Evolutionary conservation across 805 yeast genomes (phyloP).

Genomic region (Torulaspora gathmanii): DNA sequence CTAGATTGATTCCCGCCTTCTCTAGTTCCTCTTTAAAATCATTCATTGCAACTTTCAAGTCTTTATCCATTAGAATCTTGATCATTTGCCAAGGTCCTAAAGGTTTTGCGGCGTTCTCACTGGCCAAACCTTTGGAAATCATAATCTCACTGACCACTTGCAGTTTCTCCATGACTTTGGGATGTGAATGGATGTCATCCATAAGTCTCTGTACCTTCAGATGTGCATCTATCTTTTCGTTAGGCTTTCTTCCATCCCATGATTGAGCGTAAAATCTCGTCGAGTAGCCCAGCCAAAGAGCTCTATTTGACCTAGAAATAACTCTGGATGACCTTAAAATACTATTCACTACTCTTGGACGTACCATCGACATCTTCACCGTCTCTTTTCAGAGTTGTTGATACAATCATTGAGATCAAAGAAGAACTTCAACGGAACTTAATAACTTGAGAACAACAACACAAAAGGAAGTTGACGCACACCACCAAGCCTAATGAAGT

Average conservation of each 20-base stretch:
- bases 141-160: slow-evolving; percentile 21
- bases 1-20: slow-evolving; percentile 28
- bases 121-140: slow-evolving; percentile 22
- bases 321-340: not conserved
- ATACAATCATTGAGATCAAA: not conserved
- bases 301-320: not conserved
- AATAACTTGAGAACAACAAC: not conserved
- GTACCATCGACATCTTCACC: not conserved
- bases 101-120: slow-evolving; percentile 18
- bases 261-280: slow-evolving; percentile 25
- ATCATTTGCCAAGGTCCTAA: slow-evolving; percentile 26
- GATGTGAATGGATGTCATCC: slow-evolving; percentile 25
- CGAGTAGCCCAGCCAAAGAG: not conserved
- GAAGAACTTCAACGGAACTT: not conserved
- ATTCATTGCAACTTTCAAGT: slow-evolving; percentile 25
- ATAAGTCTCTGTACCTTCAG: slow-evolving; percentile 25
- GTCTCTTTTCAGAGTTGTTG: not conserved
- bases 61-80: slow-evolving; percentile 28
- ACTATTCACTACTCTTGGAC: not conserved
- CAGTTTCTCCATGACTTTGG: slow-evolving; percentile 20
- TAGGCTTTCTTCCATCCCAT: slow-evolving; percentile 26
- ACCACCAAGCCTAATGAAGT: no score
- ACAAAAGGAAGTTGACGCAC: no score
- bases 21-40: slow-evolving; percentile 26
- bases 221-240: slow-evolving; percentile 26